Evolutionary conservation across 192 early-diverging fungal species (phyloP).

Genomic region (Coemansia sp.): DNA sequence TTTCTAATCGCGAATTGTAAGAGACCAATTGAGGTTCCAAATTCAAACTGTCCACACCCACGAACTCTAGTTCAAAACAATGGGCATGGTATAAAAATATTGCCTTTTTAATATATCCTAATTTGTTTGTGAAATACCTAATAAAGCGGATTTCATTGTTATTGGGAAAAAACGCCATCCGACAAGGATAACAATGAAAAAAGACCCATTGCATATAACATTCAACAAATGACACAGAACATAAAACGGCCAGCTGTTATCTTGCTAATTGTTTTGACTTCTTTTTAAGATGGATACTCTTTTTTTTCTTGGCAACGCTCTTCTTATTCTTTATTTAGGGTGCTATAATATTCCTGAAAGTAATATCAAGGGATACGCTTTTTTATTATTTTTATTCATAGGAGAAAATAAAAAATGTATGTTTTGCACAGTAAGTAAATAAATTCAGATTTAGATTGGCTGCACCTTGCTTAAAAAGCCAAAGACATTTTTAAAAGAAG

Average conservation of each 20-base stretch:
- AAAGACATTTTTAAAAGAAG: background rate
- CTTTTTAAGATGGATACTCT: background rate
- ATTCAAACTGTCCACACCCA: background rate
- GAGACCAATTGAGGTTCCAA: background rate
- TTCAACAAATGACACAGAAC: background rate
- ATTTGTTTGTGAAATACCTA: constrained; percentile 14
- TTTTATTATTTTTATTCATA: too few species aligned
- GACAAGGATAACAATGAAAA: background rate
- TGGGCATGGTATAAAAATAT: background rate
- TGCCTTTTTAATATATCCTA: constrained; percentile 45
- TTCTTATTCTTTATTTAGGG: too few species aligned
- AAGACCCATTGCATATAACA: background rate
- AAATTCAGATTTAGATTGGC: too few species aligned
- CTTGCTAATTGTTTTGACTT: background rate
- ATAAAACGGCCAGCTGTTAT: background rate
- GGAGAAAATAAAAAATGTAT: too few species aligned
- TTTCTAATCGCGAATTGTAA: constrained; percentile 6
- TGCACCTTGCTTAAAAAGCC: too few species aligned
- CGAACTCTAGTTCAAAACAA: background rate
- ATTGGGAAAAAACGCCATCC: background rate
- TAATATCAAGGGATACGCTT: too few species aligned
- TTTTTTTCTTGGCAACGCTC: too few species aligned
- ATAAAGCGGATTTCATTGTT: background rate
- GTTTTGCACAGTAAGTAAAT: too few species aligned
- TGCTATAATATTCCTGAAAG: too few species aligned